Evolutionary conservation across 495 filamentous ascomycete genomes (phyloP).

Genomic region (Penicillium odoratum): DNA sequence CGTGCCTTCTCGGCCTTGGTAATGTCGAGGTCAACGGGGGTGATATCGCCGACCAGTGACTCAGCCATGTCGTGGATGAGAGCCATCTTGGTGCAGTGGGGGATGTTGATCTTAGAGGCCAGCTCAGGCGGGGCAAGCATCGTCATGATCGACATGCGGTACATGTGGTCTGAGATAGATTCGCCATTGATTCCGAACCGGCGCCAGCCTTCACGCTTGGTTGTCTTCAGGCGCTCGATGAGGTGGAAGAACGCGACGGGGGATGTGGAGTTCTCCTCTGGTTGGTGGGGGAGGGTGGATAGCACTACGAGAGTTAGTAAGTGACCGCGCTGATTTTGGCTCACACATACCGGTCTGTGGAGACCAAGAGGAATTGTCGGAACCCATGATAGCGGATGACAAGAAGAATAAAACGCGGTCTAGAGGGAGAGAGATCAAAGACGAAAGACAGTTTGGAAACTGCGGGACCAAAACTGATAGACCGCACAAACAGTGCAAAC

Average conservation of each 20-base stretch:
- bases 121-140: slow-evolving; percentile 87
- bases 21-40: slow-evolving; percentile 68
- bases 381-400: slow-evolving; percentile 30
- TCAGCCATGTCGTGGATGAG: slow-evolving; percentile 98
- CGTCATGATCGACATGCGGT: slow-evolving; percentile 95
- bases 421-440: neutral
- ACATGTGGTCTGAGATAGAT: slow-evolving; percentile 98
- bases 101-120: slow-evolving; percentile 66
- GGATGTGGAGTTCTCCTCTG: slow-evolving; percentile 60
- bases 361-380: slow-evolving; percentile 32
- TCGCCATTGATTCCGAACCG: slow-evolving; percentile 79
- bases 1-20: slow-evolving; percentile 75
- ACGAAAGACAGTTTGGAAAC: slow-evolving; percentile 13
- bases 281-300: slow-evolving; percentile 50
- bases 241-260: slow-evolving; percentile 92
- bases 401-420: neutral
- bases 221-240: slow-evolving; percentile 90
- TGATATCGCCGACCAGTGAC: slow-evolving; percentile 91
- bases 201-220: slow-evolving; percentile 92
- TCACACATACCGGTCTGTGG: slow-evolving; percentile 26
- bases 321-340: neutral
- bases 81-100: slow-evolving; percentile 88
- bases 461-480: slow-evolving; percentile 5
- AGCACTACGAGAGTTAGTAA: slow-evolving; percentile 33
- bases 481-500: too few species aligned